Evolutionary conservation across 805 yeast genomes (phyloP).

Genomic region (Kluyveromyces aestuarii): DNA sequence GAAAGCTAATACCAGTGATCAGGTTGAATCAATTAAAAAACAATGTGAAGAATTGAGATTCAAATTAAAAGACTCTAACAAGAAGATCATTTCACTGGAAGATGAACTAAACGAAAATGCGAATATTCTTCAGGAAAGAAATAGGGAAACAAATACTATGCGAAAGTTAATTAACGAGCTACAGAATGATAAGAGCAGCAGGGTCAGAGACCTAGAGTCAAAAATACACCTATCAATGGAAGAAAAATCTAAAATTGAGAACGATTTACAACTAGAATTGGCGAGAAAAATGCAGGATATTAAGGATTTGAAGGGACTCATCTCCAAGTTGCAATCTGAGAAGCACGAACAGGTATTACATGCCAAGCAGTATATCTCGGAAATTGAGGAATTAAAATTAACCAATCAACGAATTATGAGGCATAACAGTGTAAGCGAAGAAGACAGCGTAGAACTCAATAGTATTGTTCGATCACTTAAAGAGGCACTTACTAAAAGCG

Average conservation of each 20-base stretch:
- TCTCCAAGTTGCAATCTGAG: conserved; percentile 32
- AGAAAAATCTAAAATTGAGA: conserved; percentile 54
- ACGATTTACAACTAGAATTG: conserved; percentile 38
- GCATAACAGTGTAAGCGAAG: conserved; percentile 16
- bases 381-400: conserved; percentile 24
- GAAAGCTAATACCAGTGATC: conserved; percentile 33
- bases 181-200: conserved; percentile 47
- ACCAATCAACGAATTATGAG: conserved; percentile 24
- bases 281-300: conserved; percentile 56
- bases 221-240: conserved; percentile 45
- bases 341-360: conserved; percentile 30
- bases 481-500: conserved; percentile 42
- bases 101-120: conserved; percentile 78
- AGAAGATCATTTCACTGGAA: conserved; percentile 55
- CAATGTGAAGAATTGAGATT: conserved; percentile 66
- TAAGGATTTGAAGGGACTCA: conserved; percentile 47
- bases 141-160: conserved; percentile 67
- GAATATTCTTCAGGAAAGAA: conserved; percentile 65
- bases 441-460: conserved; percentile 27
- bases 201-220: conserved; percentile 45
- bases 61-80: conserved; percentile 56
- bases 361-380: conserved; percentile 23
- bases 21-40: conserved; percentile 43
- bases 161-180: conserved; percentile 59
- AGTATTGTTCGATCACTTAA: conserved; percentile 35